Evolutionary conservation across 352 stramenopile genomes (phyloP).

Genomic region (Globisporangium echinulatum): DNA sequence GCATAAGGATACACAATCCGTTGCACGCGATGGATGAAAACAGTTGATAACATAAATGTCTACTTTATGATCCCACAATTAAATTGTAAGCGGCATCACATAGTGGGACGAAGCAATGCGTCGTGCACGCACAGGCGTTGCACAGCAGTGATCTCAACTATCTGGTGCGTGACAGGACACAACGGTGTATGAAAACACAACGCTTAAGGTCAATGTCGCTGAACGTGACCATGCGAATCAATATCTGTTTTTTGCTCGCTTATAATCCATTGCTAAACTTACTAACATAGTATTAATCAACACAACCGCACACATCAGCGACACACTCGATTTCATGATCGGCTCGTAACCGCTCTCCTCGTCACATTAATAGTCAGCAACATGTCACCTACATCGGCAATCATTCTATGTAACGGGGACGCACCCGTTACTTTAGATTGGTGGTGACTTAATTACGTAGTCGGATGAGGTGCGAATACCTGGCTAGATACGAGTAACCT

Average conservation of each 20-base stretch:
- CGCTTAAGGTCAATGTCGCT: not conserved
- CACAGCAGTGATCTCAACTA: not conserved
- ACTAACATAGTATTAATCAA: conserved; percentile 1
- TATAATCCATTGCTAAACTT: not conserved
- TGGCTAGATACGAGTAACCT: no score
- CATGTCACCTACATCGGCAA: conserved; percentile 1
- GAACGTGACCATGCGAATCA: not conserved
- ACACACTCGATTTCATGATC: not conserved
- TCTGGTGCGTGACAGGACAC: not conserved
- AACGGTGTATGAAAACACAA: not conserved
- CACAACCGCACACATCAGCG: not conserved
- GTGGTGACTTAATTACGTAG: no score
- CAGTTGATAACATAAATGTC: not conserved
- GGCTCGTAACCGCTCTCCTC: not conserved
- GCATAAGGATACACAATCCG: no score
- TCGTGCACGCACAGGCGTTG: not conserved
- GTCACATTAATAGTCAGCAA: not conserved
- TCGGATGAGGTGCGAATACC: no score
- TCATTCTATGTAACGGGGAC: no score
- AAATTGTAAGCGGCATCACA: not conserved
- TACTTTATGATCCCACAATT: not conserved
- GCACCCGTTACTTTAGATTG: no score
- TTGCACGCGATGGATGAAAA: no score
- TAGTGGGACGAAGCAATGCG: not conserved
- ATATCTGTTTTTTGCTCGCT: conserved; percentile 1